These are phyloP conservation scores for barrel medic (Medicago truncatula) DNA, from an alignment of 306 rosid species.

Conservation along the genomic window MtrunA17r5.0-ANR NC_053046.1:13421001-13421500, in stretches of 20 bases:
- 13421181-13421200: not conserved
- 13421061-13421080: not conserved
- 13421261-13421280: not conserved
- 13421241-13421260: not conserved
- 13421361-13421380: not conserved
- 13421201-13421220: constrained; percentile 2
- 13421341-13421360: too few species aligned
- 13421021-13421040: not conserved
- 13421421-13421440: too few species aligned
- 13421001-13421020: constrained; percentile 3
- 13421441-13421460: too few species aligned
- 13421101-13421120: not conserved
- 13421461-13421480: too few species aligned
- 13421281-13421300: not conserved
- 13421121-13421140: not conserved
- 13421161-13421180: not conserved
- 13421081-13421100: not conserved
- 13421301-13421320: not conserved
- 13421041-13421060: not conserved
- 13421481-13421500: too few species aligned
- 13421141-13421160: not conserved
- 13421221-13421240: not conserved
- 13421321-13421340: not conserved
- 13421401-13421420: not conserved
- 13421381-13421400: not conserved